These are phyloP conservation scores for Leptographium procerum DNA, from an alignment of 2,329 filamentous ascomycete species.

Conservation along the genomic window DNA sequence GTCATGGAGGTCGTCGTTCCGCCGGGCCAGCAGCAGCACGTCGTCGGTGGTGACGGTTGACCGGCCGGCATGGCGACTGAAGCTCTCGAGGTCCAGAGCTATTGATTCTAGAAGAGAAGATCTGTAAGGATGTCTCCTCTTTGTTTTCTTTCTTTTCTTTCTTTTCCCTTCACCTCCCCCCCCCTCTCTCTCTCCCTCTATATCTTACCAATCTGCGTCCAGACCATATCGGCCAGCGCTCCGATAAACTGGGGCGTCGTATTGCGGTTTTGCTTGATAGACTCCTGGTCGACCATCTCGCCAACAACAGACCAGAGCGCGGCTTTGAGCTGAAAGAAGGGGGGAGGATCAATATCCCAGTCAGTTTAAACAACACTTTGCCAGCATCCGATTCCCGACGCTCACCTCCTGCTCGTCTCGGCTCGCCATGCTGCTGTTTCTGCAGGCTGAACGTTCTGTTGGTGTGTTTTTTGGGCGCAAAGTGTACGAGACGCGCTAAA, in stretches of 20 bases:
- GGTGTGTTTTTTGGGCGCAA: not conserved
- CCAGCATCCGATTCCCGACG: too few relatives aligned
- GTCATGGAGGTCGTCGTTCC: conserved; percentile 73
- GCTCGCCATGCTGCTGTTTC: conserved; percentile 16
- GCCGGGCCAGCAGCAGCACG: conserved; percentile 72
- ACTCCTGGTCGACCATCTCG: conserved; percentile 81
- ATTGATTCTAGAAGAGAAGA: conserved; percentile 36
- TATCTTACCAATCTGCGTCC: conserved; percentile 66
- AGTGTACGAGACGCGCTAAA: not conserved
- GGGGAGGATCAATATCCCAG: too few relatives aligned
- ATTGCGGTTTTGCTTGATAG: conserved; percentile 61
- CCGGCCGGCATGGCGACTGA: conserved; percentile 65
- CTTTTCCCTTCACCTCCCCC: not conserved
- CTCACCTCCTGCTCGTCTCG: conserved; percentile 18
- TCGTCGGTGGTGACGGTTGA: conserved; percentile 74
- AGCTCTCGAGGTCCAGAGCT: conserved; percentile 43
- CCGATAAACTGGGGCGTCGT: conserved; percentile 88
- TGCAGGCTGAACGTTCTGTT: too few relatives aligned
- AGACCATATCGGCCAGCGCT: conserved; percentile 75
- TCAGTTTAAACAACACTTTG: too few relatives aligned
- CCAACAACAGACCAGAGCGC: conserved; percentile 77
- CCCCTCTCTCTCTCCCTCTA: too few relatives aligned
- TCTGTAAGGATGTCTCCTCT: too few relatives aligned
- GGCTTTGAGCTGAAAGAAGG: conserved; percentile 53
- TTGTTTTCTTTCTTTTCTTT: too few relatives aligned